A percentile compares a stretch with the other conserved stretches of the same genome.
Conservation (phyloP, 169 alveolate genomes). For the Plasmodium vivax region DNA sequence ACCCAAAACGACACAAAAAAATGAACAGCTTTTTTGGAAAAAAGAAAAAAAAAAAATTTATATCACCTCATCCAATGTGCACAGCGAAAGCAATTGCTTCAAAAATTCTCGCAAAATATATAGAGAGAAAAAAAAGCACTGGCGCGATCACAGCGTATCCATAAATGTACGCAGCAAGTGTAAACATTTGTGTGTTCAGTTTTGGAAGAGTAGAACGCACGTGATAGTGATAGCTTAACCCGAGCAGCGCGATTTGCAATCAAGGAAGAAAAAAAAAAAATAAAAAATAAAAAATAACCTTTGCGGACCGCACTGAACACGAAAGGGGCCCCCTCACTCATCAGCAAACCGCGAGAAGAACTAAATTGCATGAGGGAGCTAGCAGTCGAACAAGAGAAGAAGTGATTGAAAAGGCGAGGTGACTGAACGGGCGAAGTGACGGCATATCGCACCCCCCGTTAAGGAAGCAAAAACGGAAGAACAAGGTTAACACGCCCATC, state of each 20-base stretch:
- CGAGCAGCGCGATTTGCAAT: neutral
- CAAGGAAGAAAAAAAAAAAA: neutral
- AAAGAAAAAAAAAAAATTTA: neutral
- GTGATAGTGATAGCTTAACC: neutral
- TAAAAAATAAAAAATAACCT: neutral
- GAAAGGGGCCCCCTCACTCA: neutral
- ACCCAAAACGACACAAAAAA: neutral
- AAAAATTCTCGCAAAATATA: neutral
- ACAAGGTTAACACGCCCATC: neutral
- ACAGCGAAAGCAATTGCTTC: neutral
- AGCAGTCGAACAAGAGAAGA: neutral
- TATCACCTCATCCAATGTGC: neutral
- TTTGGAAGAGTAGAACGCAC: neutral
- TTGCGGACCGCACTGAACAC: neutral
- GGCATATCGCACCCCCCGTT: neutral
- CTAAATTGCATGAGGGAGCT: neutral
- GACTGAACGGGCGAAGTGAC: neutral
- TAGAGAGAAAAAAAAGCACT: neutral
- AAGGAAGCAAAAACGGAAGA: neutral
- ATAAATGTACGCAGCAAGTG: neutral
- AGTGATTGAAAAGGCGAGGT: neutral
- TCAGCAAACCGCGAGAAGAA: neutral
- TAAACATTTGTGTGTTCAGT: neutral
- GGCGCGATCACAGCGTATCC: neutral
- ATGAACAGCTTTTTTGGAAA: neutral